Conservation (phyloP, 495 filamentous ascomycete species). For the Thermochaetoides thermophila region DNA sequence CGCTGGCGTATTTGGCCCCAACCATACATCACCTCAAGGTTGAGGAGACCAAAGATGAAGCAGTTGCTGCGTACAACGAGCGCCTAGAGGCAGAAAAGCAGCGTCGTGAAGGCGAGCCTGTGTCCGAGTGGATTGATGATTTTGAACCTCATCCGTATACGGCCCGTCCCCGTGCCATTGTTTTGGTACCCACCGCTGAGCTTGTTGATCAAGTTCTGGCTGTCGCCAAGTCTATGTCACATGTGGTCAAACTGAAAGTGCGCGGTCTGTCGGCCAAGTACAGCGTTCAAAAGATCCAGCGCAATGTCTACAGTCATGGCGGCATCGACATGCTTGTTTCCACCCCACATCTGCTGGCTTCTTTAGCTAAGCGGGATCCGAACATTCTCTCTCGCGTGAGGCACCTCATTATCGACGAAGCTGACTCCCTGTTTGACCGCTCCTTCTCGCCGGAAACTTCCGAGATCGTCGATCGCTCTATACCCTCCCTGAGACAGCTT, state of each 20-base stretch:
- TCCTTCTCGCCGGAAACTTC: constrained; percentile 75
- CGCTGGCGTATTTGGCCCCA: constrained; percentile 78
- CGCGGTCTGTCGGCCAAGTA: constrained; percentile 63
- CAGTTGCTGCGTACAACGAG: constrained; percentile 36
- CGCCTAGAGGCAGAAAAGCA: constrained; percentile 28
- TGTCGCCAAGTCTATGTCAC: constrained; percentile 66
- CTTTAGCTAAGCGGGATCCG: constrained; percentile 72
- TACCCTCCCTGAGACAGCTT: constrained; percentile 71
- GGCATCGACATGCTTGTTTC: constrained; percentile 79
- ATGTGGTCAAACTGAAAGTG: constrained; percentile 69
- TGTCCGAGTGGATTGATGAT: constrained; percentile 23
- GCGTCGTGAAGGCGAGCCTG: constrained; percentile 36
- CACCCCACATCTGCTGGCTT: constrained; percentile 77
- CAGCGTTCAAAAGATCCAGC: constrained; percentile 66
- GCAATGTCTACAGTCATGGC: constrained; percentile 60
- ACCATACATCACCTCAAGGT: constrained; percentile 69
- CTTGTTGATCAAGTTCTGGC: constrained; percentile 74
- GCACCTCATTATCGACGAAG: constrained; percentile 84
- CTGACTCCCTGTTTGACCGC: constrained; percentile 86
- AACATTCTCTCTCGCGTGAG: constrained; percentile 76
- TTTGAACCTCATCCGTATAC: constrained; percentile 55
- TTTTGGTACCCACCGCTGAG: constrained; percentile 88
- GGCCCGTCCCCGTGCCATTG: constrained; percentile 66
- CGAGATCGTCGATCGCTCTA: constrained; percentile 59
- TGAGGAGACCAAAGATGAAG: constrained; percentile 48